Percentiles rank a stretch among this genome's conserved stretches.
Conservation (phyloP, 441 rosid species). For the Syzygium malaccense region DNA sequence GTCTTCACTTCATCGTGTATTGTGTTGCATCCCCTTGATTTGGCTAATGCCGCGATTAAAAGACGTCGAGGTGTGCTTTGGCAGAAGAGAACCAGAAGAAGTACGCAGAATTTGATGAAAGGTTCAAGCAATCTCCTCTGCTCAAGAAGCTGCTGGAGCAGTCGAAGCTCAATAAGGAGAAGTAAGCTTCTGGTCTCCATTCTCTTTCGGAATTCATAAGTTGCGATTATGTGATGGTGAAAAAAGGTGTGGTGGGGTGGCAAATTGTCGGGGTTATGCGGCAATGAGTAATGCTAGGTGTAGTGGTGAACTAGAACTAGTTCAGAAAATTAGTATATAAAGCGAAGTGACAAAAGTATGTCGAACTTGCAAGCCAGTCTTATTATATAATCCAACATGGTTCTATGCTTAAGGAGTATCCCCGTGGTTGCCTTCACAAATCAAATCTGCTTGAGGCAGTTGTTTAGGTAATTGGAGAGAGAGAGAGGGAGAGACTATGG, state of each 20-base stretch:
- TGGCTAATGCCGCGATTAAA: not conserved
- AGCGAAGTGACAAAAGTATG: not conserved
- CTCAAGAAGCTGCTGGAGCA: conserved; percentile 74
- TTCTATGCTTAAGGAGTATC: not conserved
- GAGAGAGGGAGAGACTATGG: not conserved
- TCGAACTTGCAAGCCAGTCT: not conserved
- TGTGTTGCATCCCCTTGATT: not conserved
- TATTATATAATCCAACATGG: not conserved
- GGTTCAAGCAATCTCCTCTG: conserved; percentile 74
- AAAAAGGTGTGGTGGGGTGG: not conserved
- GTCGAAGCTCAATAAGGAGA: conserved; percentile 69
- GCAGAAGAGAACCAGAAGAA: conserved; percentile 91
- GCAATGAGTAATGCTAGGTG: not conserved
- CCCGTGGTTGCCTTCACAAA: not conserved
- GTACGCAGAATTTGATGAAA: conserved; percentile 68
- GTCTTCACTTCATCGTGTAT: not conserved
- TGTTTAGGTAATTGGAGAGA: not conserved
- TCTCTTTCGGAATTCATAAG: not conserved
- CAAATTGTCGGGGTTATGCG: not conserved
- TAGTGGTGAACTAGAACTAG: not conserved
- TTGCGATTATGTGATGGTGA: not conserved
- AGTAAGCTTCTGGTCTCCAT: conserved; percentile 20
- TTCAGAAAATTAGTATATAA: not conserved
- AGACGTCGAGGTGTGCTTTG: not conserved
- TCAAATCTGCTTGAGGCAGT: not conserved